These are phyloP conservation scores for Coix lacrymajobi DNA, from an alignment of 176 grass and related monocot species.

Conservation along the genomic window DNA sequence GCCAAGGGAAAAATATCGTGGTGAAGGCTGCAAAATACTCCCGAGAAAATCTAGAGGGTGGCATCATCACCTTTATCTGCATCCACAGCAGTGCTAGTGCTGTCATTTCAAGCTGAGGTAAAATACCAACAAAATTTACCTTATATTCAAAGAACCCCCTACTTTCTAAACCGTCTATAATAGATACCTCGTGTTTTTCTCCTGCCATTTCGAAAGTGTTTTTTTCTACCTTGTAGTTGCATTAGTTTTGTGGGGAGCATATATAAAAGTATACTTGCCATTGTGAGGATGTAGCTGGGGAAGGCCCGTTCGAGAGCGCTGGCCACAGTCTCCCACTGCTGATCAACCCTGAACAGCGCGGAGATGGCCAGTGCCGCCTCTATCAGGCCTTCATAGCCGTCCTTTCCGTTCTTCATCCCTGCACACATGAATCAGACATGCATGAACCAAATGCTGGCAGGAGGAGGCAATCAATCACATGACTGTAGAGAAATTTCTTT, in stretches of 20 bases:
- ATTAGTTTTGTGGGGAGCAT: neutral
- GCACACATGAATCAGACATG: neutral
- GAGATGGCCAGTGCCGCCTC: slow-evolving; percentile 52
- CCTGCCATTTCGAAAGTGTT: neutral
- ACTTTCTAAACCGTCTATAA: neutral
- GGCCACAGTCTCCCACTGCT: slow-evolving; percentile 56
- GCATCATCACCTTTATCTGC: slow-evolving; percentile 85
- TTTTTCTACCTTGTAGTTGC: neutral
- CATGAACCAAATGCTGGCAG: neutral
- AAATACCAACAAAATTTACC: neutral
- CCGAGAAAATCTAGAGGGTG: slow-evolving; percentile 73
- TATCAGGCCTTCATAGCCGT: slow-evolving; percentile 76
- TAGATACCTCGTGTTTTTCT: neutral
- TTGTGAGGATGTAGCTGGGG: slow-evolving; percentile 54
- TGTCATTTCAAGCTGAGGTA: slow-evolving; percentile 8
- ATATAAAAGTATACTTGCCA: slow-evolving; percentile 46
- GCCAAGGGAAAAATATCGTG: slow-evolving; percentile 86
- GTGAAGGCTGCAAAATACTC: slow-evolving; percentile 81
- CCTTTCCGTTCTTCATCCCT: slow-evolving; percentile 66
- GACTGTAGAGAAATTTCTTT: neutral
- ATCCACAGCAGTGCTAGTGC: neutral
- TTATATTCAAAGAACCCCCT: neutral
- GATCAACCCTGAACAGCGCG: slow-evolving; percentile 37
- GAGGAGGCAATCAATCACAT: neutral
- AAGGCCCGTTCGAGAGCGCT: slow-evolving; percentile 53